Evolutionary conservation across 768 basidiomycete species (phyloP), one percentile per base, ranked within the genome.

Genomic region (Cystofilobasidium capitatum): DNA sequence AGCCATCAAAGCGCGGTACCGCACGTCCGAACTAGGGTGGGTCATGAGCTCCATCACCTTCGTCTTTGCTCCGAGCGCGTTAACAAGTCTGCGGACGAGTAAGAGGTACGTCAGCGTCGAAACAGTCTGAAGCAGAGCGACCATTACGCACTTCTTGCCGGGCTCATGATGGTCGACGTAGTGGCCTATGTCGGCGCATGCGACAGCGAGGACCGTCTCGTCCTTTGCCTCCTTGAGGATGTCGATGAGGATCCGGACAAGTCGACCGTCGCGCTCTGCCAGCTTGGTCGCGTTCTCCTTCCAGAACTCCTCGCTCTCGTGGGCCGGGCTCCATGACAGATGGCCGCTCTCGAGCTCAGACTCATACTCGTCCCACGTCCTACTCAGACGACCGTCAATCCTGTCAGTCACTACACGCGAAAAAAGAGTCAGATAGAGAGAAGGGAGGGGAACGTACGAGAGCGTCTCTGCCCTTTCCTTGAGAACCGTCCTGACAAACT

Each of bases 251-350:
- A 80, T 82, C 79, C 88, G 92, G 67, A 98, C 81, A 68, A 89
- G 87, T 73, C 87, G 84, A 71, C 86, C 82, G 73, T 91, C 87
- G 63, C 83, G 84, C 70, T 97, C 92, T 71, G 91, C 89, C 49
- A 98, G 78, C 74, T 85, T 90, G 9, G 80, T 78, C 6, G 88
- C 92, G 74, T 98, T 97, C 79, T 93, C 91, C 74, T 88, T 89
- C 96, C 96, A 99, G 79, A 99, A 99, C 40, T 91, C 85, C 69
- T 97, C 94, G 1, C 89, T 93, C 74, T 92, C 89, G 74, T 99
- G 96, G 13, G 91, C 88, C 16, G 94, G 93, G 6, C 89, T 86
- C 96, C 96, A 98, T 8, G 90, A 88, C 31, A 98, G 79, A 75
- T 91, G 91, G 1, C 93, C 92, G 6, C 88, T 89, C 22, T 84